Base-by-base conservation (phyloP, 768 basidiomycete species). In the Mycena kentingensis region DNA sequence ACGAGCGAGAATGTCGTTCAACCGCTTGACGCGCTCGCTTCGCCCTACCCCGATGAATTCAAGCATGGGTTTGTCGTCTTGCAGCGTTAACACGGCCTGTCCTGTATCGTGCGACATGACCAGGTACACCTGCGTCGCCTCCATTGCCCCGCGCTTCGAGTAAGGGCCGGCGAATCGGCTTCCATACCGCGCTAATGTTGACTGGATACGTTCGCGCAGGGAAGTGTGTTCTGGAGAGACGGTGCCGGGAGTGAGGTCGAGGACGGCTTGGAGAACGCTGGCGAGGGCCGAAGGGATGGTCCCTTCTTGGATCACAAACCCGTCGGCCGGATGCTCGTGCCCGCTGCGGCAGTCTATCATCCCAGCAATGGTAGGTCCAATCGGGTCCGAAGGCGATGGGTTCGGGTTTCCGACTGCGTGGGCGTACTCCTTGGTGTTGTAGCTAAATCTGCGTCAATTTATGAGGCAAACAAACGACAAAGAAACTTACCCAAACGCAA, bases 31-130 rank as follows among this genome's bases (percentile, higher is more conserved):
- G 27, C 53, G 53, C 18, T 52, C 51, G 16, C 47, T 59, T 41
- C 54, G 8, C 24, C 60, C 57, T 21, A 61, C 60, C 18, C 60
- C 60, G 21, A 51, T 24, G 44, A 62, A 62, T 49, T 56, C 54
- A 44, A 62, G 37, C 15, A 55, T 50, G 18, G 58, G 51, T 44
- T 51, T 54, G 36, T 59, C 58, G 13, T 53, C 54, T 28, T 52
- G 21, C 12, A 59, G 44, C 2, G 51, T 51, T 26, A 62, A 8
- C 3, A 54, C 44, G 4, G 38, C 60, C 39, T 62, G 51, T 43
- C 59, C 56, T 35, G 51, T 59, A 31, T 62, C 60, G 46, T 62
- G 60, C 24, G 54, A 55, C 60, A 62, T 62, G 38, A 62, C 54
- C 22, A 62, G 42, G 47, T 62, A 62, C 2, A 52, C 59, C 36